Percentiles rank a stretch among this genome's conserved stretches.
Evolutionary conservation across 768 basidiomycete genomes (phyloP).

Genomic region (Leccinum obscurum): DNA sequence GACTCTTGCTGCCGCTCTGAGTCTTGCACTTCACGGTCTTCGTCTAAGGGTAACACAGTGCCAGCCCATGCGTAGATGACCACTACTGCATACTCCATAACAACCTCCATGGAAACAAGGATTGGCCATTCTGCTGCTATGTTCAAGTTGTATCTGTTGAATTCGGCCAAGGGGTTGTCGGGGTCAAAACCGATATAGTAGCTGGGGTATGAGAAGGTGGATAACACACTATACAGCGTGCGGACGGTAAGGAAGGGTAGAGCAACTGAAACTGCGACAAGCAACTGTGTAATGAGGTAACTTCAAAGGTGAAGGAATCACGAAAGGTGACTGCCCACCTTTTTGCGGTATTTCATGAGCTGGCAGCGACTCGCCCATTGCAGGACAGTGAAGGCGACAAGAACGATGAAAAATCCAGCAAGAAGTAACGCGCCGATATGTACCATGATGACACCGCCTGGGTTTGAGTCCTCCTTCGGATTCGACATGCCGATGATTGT

Average conservation of each 20-base stretch:
- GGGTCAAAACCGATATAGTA: too few relatives aligned
- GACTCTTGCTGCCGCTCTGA: background rate
- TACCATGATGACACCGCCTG: slow-evolving; percentile 19
- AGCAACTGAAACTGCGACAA: slow-evolving; percentile 51
- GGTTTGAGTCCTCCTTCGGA: background rate
- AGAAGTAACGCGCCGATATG: slow-evolving; percentile 36
- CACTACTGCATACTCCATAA: slow-evolving; percentile 58
- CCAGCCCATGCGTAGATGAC: slow-evolving; percentile 42
- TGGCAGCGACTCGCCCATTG: slow-evolving; percentile 50
- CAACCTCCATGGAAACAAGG: slow-evolving; percentile 56
- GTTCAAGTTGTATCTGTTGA: slow-evolving; percentile 46
- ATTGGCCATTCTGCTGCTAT: slow-evolving; percentile 51
- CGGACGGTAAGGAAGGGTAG: slow-evolving; percentile 60
- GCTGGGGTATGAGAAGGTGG: slow-evolving; percentile 46
- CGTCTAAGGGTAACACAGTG: slow-evolving; percentile 26
- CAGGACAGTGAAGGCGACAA: slow-evolving; percentile 47
- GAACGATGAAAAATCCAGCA: slow-evolving; percentile 40
- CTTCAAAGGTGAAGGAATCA: slow-evolving; percentile 7
- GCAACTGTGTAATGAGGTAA: slow-evolving; percentile 42
- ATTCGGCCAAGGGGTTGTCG: slow-evolving; percentile 41
- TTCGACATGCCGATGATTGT: background rate
- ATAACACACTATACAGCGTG: slow-evolving; percentile 50
- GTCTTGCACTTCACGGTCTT: slow-evolving; percentile 29
- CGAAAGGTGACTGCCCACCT: slow-evolving; percentile 32
- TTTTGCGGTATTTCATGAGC: slow-evolving; percentile 26